Evolutionary conservation across 306 rosid genomes (phyloP).

Genomic region (Lathyrus aphaca): DNA sequence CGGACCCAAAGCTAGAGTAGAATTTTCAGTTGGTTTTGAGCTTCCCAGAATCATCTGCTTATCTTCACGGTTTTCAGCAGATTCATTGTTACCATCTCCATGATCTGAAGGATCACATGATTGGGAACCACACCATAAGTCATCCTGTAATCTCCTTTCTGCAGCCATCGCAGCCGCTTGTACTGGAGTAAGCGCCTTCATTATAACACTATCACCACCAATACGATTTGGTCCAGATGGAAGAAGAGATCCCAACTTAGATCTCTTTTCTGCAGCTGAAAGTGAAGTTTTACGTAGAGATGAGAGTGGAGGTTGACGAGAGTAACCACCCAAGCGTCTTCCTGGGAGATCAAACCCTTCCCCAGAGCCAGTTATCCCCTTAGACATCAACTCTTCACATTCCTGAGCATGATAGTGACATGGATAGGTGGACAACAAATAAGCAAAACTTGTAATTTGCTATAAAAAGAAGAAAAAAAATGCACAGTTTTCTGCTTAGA

Average conservation of each 20-base stretch:
- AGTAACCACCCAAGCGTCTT: constrained; percentile 79
- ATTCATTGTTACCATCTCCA: constrained; percentile 51
- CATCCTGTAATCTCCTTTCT: constrained; percentile 93
- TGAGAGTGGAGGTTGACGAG: constrained; percentile 69
- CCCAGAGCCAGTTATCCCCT: constrained; percentile 75
- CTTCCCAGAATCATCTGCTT: constrained; percentile 43
- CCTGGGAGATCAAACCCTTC: constrained; percentile 92
- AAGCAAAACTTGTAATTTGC: constrained; percentile 5
- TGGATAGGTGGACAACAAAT: constrained; percentile 33
- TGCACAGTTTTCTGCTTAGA: constrained; percentile 16
- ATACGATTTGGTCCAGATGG: constrained; percentile 91
- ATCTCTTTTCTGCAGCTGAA: constrained; percentile 84
- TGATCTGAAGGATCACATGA: constrained; percentile 51
- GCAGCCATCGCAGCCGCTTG: constrained; percentile 99
- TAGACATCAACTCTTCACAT: constrained; percentile 85
- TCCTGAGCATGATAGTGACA: constrained; percentile 55
- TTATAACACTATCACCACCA: constrained; percentile 81
- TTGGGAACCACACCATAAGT: constrained; percentile 88
- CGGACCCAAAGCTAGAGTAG: constrained; percentile 37
- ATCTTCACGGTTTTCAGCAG: constrained; percentile 43
- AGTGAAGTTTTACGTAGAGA: constrained; percentile 70
- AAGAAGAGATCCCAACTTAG: constrained; percentile 61
- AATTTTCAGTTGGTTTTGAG: constrained; percentile 32
- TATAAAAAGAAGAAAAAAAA: constrained; percentile 22
- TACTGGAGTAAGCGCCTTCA: constrained; percentile 77